These are phyloP conservation scores for Lasiodiplodia gonubiensis DNA, from an alignment of 2,329 filamentous ascomycete species.

Conservation along the genomic window DNA sequence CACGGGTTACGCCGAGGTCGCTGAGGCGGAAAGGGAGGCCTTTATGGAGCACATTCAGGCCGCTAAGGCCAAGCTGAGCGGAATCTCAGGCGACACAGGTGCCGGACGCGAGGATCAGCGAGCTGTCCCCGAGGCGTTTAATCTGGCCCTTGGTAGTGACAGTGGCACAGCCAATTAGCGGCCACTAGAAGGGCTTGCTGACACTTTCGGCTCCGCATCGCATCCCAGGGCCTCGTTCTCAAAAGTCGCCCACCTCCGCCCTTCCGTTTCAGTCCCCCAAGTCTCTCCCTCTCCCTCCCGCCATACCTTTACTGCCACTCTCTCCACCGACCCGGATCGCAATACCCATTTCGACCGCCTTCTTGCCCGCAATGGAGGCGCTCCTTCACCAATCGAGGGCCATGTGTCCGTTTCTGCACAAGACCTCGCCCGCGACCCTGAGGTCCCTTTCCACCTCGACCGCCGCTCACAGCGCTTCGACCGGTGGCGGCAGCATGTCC, in stretches of 20 bases:
- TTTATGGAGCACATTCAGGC: neutral
- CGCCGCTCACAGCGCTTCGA: constrained; percentile 69
- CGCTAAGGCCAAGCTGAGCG: constrained; percentile 11
- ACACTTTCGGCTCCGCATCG: constrained; percentile 27
- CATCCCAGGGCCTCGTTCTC: constrained; percentile 14
- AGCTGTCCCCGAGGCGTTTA: constrained; percentile 19
- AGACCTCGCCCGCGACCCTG: constrained; percentile 88
- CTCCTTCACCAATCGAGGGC: constrained; percentile 93
- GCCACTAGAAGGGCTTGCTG: constrained; percentile 23
- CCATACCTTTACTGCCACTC: neutral
- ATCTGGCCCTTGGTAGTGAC: constrained; percentile 17
- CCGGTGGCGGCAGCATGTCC: constrained; percentile 91
- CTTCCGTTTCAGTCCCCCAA: constrained; percentile 5
- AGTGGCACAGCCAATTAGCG: constrained; percentile 17
- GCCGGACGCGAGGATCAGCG: constrained; percentile 14
- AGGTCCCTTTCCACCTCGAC: constrained; percentile 82
- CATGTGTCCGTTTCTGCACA: constrained; percentile 97
- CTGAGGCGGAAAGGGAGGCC: neutral
- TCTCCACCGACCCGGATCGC: neutral
- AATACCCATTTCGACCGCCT: neutral
- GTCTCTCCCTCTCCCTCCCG: neutral
- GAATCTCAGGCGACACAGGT: constrained; percentile 18
- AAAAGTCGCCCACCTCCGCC: constrained; percentile 23
- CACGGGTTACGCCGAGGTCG: constrained; percentile 9
- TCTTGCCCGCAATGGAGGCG: constrained; percentile 73